These are phyloP conservation scores for Tuber indicum DNA, from an alignment of 495 filamentous ascomycete species.

Conservation along the genomic window DNA sequence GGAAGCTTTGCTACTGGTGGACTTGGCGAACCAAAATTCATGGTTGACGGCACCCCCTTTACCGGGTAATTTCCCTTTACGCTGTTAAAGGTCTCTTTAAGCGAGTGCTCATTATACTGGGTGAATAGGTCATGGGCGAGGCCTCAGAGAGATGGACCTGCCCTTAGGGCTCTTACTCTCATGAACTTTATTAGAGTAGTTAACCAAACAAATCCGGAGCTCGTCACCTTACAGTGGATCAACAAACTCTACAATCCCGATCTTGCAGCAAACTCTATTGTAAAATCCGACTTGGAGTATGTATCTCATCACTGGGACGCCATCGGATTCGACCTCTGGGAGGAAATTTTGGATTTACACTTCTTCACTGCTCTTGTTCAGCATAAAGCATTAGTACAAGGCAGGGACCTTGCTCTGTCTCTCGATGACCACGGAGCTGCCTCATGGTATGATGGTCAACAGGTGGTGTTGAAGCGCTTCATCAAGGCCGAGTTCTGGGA, in stretches of 20 bases:
- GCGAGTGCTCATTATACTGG: constrained; percentile 9
- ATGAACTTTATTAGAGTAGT: constrained; percentile 45
- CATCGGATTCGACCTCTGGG: constrained; percentile 52
- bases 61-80: constrained; percentile 16
- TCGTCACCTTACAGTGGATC: constrained; percentile 40
- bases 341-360: constrained; percentile 52
- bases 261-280: constrained; percentile 45
- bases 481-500: constrained; percentile 42
- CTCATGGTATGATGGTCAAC: constrained; percentile 43
- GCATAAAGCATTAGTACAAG: constrained; percentile 44
- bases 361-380: constrained; percentile 59
- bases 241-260: constrained; percentile 39
- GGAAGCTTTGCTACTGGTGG: constrained; percentile 49
- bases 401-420: constrained; percentile 39
- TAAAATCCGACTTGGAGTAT: constrained; percentile 53
- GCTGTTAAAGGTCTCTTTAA: not conserved
- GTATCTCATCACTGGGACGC: constrained; percentile 47
- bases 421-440: constrained; percentile 43
- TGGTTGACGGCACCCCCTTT: constrained; percentile 52
- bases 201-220: constrained; percentile 43
- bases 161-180: constrained; percentile 48
- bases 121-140: constrained; percentile 54
- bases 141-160: constrained; percentile 59
- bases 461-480: constrained; percentile 36
- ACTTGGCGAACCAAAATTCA: constrained; percentile 58